Base-by-base conservation (phyloP, 352 stramenopile genomes). In the Thraustochytrium aureum region DNA sequence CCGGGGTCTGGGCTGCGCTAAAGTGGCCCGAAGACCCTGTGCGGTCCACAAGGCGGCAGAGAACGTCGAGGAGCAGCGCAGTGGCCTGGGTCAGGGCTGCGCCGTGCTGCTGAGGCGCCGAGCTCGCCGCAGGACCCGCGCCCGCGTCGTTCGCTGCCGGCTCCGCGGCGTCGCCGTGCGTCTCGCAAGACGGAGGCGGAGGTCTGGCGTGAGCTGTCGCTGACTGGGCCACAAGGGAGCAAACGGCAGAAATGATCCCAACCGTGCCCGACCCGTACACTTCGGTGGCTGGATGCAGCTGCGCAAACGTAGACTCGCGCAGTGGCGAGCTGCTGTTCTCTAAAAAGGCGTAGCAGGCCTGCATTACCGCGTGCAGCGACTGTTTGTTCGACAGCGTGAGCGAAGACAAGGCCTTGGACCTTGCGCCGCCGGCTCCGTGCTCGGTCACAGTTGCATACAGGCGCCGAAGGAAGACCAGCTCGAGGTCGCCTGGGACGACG, bases 361-460 rank as follows among this genome's bases (percentile, higher is more conserved):
- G 69, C 47, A 79, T n/a, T n/a, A n/a, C n/a, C n/a, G n/a, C n/a
- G n/a, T 79, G 69, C 33, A 79, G 32, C 17, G 52, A 38, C 52
- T 65, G 22, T 17, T 79, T 79, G 35, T 79, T n/a, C n/a, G n/a
- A n/a, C n/a, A n/a, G n/a, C n/a, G n/a, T n/a, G n/a, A n/a, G n/a
- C n/a, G n/a, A n/a, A n/a, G n/a, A n/a, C n/a, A n/a, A n/a, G n/a
- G n/a, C n/a, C n/a, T n/a, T n/a, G n/a, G n/a, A n/a, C n/a, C n/a
- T n/a, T n/a, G n/a, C n/a, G n/a, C n/a, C n/a, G n/a, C n/a, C n/a
- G 39, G 47, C 39, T 14, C 12, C 30, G 22, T 74, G 39, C 20
- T 2, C 17, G 4, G 64, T 12, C 26, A 61, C 41, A 22, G 61
- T n/a, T 1, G 41, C 22, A 39, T 42, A 20, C 17, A 74, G 56